Base-by-base conservation (phyloP, 2,329 filamentous ascomycete species). In the Aspergillus piperis region DNA sequence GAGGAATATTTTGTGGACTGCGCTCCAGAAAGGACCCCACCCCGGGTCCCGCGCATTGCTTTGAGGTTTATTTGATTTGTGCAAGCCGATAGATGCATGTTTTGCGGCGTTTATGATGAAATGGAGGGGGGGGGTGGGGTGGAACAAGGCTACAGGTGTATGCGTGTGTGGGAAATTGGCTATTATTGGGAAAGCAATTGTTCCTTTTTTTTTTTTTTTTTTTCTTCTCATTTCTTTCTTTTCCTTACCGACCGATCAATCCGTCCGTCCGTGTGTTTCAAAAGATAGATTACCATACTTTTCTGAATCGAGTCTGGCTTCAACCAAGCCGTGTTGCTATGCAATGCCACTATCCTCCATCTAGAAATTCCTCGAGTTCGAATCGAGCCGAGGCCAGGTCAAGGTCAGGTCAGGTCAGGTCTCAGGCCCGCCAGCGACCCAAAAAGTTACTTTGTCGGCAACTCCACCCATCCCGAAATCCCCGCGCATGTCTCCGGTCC, bases 51-150 rank as follows among this genome's bases (percentile, higher is more conserved):
- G 47, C 47, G 27, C 25, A 50, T 30, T 50, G 25, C 17, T 30
- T 50, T 50, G 32, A 17, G 47, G 8, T 8, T 50, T 32, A 32
- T 53, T 21, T 36, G 11, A n/a, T 32, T 44, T 27, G 3, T 23
- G 27, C 17, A n/a, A 13, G 23, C 25, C 27, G 51, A 54, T 61
- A 61, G 59, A 61, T 38, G 59, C 59, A 61, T 61, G 36, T 50
- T 30, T 50, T 36, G 53, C 30, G 58, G 58, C 58, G 58, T 50
- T 50, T 11, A 27, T 50, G 25, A 30, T 50, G 23, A 8, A 36
- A 36, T n/a, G n/a, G 15, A 15, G 44, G 25, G 19, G 19, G 23
- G 44, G 5, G 4, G 32, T 13, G 32, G 32, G 32, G 32, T 11
- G 32, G 11, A 36, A 13, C 32, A 36, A 36, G 32, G 15, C 23